Evolutionary conservation across 495 filamentous ascomycete species (phyloP).

Genomic region (Paragyromitra xinjiangensis): DNA sequence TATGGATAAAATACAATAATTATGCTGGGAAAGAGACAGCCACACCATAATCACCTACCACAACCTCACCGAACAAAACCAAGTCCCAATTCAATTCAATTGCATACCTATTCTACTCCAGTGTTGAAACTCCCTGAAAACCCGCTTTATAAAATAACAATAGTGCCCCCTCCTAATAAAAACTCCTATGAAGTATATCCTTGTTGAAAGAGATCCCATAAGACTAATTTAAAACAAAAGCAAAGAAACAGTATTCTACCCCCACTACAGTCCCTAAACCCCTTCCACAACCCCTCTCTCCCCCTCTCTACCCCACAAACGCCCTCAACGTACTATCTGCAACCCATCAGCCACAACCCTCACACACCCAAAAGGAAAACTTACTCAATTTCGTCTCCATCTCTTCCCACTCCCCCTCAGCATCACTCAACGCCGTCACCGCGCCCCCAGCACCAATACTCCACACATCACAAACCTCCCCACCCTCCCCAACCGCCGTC

Average conservation of each 20-base stretch:
- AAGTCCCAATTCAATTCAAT: background rate
- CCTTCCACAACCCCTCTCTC: background rate
- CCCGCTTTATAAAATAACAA: constrained; percentile 3
- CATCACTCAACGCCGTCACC: constrained; percentile 68
- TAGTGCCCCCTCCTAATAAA: constrained; percentile 7
- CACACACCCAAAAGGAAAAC: background rate
- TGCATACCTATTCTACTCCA: background rate
- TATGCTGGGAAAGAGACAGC: too few relatives aligned
- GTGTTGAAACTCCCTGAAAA: constrained; percentile 27
- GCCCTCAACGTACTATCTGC: constrained; percentile 49
- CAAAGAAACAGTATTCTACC: background rate
- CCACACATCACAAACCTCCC: constrained; percentile 65
- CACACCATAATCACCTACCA: background rate
- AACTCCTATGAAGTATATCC: constrained; percentile 22
- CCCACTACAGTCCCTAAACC: too few relatives aligned
- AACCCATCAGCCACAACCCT: background rate
- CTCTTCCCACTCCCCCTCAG: constrained; percentile 85
- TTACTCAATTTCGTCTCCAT: constrained; percentile 79
- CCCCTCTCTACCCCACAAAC: constrained; percentile 26
- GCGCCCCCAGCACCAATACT: constrained; percentile 66
- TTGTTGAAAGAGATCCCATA: constrained; percentile 20
- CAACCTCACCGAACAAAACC: background rate
- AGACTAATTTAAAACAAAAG: background rate
- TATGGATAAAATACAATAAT: too few relatives aligned
- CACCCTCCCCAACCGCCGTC: constrained; percentile 42